Conservation (phyloP, 225 moss, liverwort and hornwort genomes). For the Asterella californica region DNA sequence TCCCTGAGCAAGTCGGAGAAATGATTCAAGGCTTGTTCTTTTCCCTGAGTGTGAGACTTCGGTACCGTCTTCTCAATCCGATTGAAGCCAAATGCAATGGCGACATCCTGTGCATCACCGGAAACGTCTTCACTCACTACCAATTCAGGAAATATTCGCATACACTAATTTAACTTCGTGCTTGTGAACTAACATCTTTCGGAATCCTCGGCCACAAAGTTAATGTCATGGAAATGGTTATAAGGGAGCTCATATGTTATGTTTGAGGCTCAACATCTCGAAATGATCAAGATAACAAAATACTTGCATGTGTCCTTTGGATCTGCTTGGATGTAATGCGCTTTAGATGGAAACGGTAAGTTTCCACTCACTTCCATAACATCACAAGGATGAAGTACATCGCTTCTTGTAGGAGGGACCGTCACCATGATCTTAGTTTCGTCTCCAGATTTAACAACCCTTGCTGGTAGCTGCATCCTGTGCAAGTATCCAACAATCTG, state of each 20-base stretch:
- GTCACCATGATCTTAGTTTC: constrained; percentile 58
- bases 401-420: constrained; percentile 89
- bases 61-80: constrained; percentile 73
- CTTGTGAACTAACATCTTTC: not conserved
- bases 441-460: constrained; percentile 27
- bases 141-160: not conserved
- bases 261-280: not conserved
- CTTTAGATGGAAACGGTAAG: not conserved
- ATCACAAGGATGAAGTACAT: constrained; percentile 91
- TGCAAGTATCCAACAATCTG: constrained; percentile 67
- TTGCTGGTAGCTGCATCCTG: constrained; percentile 82
- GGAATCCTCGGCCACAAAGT: too few species aligned
- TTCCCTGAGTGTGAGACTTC: constrained; percentile 73
- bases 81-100: constrained; percentile 88
- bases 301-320: not conserved
- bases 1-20: constrained; percentile 81
- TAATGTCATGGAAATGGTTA: too few species aligned
- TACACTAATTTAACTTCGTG: not conserved
- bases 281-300: not conserved
- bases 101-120: constrained; percentile 64
- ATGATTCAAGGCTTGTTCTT: constrained; percentile 81
- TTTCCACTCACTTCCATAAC: constrained; percentile 72
- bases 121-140: not conserved
- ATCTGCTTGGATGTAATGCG: not conserved
- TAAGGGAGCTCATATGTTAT: not conserved